Evolutionary conservation across 2,329 filamentous ascomycete genomes (phyloP).

Genomic region (Scolecobasidium constrictum): DNA sequence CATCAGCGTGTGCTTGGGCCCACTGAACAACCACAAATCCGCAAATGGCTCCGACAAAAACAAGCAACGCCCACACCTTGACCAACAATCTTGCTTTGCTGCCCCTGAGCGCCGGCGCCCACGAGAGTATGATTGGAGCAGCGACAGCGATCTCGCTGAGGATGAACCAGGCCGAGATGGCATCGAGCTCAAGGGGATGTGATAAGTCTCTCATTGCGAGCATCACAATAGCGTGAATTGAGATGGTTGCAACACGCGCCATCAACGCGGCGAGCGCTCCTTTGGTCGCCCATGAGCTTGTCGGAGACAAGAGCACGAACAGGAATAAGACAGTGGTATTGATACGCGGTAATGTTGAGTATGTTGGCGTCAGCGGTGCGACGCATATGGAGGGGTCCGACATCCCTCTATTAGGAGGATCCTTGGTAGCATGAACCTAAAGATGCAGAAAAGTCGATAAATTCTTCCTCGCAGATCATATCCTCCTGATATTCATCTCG

Average conservation of each 20-base stretch:
- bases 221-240: neutral
- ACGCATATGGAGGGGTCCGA: neutral
- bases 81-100: slow-evolving; percentile 2
- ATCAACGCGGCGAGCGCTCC: slow-evolving; percentile 5
- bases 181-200: neutral
- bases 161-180: neutral
- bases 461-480: too few species aligned
- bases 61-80: neutral
- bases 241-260: neutral
- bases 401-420: too few species aligned
- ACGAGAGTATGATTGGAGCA: neutral
- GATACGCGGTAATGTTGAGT: neutral
- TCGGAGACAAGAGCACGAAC: neutral
- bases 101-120: neutral
- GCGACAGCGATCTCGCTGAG: neutral
- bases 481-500: too few species aligned
- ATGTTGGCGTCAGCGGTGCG: neutral
- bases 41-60: neutral
- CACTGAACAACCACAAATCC: neutral
- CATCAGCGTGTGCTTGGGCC: neutral
- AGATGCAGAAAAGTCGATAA: too few species aligned
- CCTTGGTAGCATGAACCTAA: too few species aligned
- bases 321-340: neutral
- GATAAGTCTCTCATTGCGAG: neutral
- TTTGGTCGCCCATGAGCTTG: neutral